Evolutionary conservation across 768 basidiomycete genomes (phyloP).

Genomic region (Lactarius sanguifluus): DNA sequence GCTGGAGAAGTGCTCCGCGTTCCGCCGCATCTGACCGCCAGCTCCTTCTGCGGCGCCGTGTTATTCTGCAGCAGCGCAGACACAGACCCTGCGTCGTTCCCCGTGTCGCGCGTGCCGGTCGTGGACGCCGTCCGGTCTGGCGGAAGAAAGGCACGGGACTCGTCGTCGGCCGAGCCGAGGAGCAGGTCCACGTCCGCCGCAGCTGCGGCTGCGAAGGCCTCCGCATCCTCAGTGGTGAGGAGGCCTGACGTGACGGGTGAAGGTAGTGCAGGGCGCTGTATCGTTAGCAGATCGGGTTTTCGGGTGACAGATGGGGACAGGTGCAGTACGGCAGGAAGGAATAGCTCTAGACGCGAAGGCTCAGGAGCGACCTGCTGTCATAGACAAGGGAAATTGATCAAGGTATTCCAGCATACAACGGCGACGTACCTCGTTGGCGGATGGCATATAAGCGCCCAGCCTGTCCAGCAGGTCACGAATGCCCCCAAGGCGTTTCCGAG

Average conservation of each 20-base stretch:
- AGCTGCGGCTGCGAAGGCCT: not conserved
- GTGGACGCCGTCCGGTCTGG: slow-evolving; percentile 26
- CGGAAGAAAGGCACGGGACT: slow-evolving; percentile 31
- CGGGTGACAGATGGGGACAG: not conserved
- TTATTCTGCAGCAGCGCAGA: no score
- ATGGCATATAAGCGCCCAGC: slow-evolving; percentile 52
- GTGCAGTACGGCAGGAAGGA: not conserved
- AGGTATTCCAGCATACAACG: not conserved
- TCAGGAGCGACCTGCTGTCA: slow-evolving; percentile 45
- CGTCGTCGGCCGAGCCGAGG: slow-evolving; percentile 4
- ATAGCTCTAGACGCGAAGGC: slow-evolving; percentile 30
- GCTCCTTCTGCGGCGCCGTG: no score
- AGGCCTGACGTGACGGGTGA: slow-evolving; percentile 30
- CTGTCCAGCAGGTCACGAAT: slow-evolving; percentile 50
- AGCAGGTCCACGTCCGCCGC: slow-evolving; percentile 16
- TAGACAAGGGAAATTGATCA: not conserved
- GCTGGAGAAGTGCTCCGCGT: slow-evolving; percentile 26
- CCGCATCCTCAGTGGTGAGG: not conserved
- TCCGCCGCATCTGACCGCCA: slow-evolving; percentile 26
- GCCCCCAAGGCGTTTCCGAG: slow-evolving; percentile 30
- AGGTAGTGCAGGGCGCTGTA: slow-evolving; percentile 21
- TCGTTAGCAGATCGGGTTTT: slow-evolving; percentile 36
- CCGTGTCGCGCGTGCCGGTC: no score
- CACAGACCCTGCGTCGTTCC: slow-evolving; percentile 4
- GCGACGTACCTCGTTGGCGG: slow-evolving; percentile 53